phyloP scores from a whole-genome alignment of 768 basidiomycete genomes.

The Mycena galopus region DNA sequence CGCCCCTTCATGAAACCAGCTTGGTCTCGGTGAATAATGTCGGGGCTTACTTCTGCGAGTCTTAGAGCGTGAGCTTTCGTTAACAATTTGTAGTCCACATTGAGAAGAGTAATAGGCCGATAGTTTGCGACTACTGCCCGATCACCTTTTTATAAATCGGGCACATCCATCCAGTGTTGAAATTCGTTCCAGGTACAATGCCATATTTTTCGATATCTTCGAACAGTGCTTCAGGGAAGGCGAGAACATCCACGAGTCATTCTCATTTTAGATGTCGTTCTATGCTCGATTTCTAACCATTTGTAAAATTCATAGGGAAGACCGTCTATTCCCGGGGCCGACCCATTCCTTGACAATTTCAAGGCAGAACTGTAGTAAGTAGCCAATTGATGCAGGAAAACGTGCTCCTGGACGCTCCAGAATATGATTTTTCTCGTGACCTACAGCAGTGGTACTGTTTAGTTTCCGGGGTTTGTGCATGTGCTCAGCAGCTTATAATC shows the following conservation, averaged over 20 bases:
- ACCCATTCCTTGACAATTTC: constrained; percentile 7
- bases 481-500: no score
- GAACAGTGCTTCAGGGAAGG: background rate
- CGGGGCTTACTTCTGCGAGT: constrained; percentile 21
- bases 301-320: constrained; percentile 38
- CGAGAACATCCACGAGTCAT: constrained; percentile 35
- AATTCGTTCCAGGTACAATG: constrained; percentile 5
- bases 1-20: no score
- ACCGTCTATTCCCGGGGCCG: constrained; percentile 29
- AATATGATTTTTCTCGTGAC: no score
- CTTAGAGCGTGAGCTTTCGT: constrained; percentile 15
- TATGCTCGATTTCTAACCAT: background rate
- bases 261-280: background rate
- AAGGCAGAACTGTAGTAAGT: background rate
- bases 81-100: constrained; percentile 20
- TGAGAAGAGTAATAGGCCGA: constrained; percentile 18
- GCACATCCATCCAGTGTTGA: constrained; percentile 29
- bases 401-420: no score
- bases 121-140: background rate
- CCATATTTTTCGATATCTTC: constrained; percentile 9
- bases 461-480: no score
- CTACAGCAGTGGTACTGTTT: no score
- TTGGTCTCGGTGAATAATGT: constrained; percentile 43
- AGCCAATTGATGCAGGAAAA: no score
- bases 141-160: constrained; percentile 26